These are phyloP conservation scores for Agaricus subrufescens DNA, from an alignment of 768 basidiomycete species.

Conservation along the genomic window DNA sequence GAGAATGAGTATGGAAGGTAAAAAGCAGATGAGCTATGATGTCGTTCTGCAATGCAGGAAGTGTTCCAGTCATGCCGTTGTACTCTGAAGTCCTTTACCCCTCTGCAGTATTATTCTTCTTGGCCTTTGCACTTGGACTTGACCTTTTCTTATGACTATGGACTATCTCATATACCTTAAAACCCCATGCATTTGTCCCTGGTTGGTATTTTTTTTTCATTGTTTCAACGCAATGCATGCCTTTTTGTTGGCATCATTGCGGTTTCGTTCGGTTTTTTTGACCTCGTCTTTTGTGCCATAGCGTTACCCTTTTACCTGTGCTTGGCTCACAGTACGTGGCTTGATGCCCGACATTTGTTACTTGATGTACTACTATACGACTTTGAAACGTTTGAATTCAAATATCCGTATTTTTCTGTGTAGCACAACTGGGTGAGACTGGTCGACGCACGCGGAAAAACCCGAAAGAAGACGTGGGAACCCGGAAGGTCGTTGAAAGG, in stretches of 20 bases:
- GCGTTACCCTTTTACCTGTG: conserved; percentile 4
- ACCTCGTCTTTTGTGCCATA: neutral
- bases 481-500: conserved; percentile 11
- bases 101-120: conserved; percentile 13
- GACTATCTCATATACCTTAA: conserved; percentile 5
- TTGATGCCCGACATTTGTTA: conserved; percentile 23
- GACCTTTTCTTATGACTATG: conserved; percentile 7
- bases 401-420: neutral
- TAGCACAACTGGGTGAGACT: neutral
- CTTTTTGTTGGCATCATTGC: neutral
- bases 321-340: conserved; percentile 16
- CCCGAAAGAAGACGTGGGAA: conserved; percentile 30
- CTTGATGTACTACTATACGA: conserved; percentile 26
- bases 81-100: conserved; percentile 32
- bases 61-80: conserved; percentile 31
- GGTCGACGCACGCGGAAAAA: conserved; percentile 23
- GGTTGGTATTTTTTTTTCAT: neutral
- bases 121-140: conserved; percentile 17
- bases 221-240: conserved; percentile 10
- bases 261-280: neutral
- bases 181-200: neutral
- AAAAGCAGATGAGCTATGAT: conserved; percentile 20
- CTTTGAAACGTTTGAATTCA: neutral
- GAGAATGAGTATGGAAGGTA: conserved; percentile 44
- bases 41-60: conserved; percentile 31